Percentiles rank a stretch among this genome's conserved stretches.
Evolutionary conservation across 2,329 filamentous ascomycete species (phyloP).

Genomic region (Exserohilum rostratum): DNA sequence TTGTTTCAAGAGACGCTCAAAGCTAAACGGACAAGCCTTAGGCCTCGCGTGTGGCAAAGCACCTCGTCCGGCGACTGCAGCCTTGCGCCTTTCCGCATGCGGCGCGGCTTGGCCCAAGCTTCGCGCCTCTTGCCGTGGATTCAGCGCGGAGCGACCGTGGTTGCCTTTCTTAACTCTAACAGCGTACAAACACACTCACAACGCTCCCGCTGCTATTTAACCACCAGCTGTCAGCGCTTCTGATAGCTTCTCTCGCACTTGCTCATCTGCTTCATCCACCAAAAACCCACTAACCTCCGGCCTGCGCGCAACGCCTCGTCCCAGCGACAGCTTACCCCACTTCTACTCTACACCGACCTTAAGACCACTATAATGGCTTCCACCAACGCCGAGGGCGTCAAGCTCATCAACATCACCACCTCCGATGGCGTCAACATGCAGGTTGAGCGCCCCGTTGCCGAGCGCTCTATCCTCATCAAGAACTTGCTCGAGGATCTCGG

Average conservation of each 20-base stretch:
- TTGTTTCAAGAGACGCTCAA: not conserved
- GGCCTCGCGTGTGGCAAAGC: conserved; percentile 9
- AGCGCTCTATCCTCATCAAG: conserved; percentile 95
- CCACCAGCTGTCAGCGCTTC: conserved; percentile 1
- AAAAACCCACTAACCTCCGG: not conserved
- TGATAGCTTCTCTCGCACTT: conserved; percentile 11
- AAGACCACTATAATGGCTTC: conserved; percentile 30
- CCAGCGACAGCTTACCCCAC: conserved; percentile 28
- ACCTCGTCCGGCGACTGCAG: conserved; percentile 19
- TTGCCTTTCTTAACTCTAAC: conserved; percentile 21
- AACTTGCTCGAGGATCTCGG: conserved; percentile 97
- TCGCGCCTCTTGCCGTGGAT: conserved; percentile 18
- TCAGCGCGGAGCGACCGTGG: conserved; percentile 12
- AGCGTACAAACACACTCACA: conserved; percentile 3
- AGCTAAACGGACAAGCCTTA: not conserved
- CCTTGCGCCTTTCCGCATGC: conserved; percentile 28
- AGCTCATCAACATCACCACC: conserved; percentile 52
- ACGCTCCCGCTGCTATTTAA: conserved; percentile 21
- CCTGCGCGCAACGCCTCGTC: not conserved
- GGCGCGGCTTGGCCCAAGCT: conserved; percentile 23
- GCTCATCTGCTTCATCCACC: not conserved
- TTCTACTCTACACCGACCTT: conserved; percentile 6
- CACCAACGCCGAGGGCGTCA: conserved; percentile 17
- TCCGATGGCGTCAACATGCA: conserved; percentile 54
- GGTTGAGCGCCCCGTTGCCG: conserved; percentile 75